Conservation (phyloP, 169 alveolate genomes). For the Eimeria acervulina region DNA sequence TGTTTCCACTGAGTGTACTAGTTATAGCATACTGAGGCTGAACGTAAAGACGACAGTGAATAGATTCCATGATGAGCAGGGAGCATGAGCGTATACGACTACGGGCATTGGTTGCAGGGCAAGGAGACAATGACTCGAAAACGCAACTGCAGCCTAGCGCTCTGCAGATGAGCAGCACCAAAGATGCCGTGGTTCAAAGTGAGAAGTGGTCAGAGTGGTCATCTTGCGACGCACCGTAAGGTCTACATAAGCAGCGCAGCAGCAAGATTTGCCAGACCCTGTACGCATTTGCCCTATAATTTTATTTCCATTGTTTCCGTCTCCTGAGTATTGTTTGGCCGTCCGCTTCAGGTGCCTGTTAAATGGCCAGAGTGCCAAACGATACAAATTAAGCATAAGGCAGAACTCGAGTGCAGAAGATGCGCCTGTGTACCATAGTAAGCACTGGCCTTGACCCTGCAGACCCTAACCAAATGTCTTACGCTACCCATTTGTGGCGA, state of each 20-base stretch:
- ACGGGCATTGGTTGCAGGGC: not conserved
- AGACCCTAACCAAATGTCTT: not conserved
- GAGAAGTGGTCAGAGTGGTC: slow-evolving; percentile 70
- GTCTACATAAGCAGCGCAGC: not conserved
- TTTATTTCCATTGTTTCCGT: too few species aligned
- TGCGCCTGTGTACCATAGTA: slow-evolving; percentile 33
- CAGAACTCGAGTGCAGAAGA: not conserved
- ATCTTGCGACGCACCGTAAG: slow-evolving; percentile 75
- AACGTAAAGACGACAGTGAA: not conserved
- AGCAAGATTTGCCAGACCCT: not conserved
- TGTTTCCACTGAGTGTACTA: not conserved
- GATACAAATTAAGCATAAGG: slow-evolving; percentile 33
- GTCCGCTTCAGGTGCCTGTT: slow-evolving; percentile 24
- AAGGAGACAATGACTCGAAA: not conserved
- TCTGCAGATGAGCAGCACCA: slow-evolving; percentile 25
- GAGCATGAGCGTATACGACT: not conserved
- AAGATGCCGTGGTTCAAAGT: not conserved
- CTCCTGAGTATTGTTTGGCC: not conserved
- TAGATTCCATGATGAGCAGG: not conserved
- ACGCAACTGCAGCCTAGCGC: slow-evolving; percentile 33
- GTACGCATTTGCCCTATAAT: not conserved
- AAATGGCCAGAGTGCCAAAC: slow-evolving; percentile 32
- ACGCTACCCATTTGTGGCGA: not conserved
- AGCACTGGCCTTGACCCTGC: not conserved
- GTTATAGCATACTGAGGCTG: not conserved